Base-by-base conservation (phyloP, 148 eudicot genomes). In the Nepenthes gracilis region DNA sequence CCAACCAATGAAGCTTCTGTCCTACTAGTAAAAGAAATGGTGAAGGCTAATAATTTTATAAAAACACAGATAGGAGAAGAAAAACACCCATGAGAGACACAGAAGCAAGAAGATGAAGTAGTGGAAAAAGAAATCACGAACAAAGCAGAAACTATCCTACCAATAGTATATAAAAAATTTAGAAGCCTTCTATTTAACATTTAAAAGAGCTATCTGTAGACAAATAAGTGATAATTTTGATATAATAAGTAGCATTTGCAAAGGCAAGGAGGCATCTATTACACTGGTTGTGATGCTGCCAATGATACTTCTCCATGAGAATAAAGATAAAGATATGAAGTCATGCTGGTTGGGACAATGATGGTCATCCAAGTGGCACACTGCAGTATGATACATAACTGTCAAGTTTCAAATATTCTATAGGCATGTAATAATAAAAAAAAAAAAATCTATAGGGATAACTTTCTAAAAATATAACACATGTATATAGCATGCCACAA, bases 261-360 rank as follows among this genome's bases (percentile, higher is more conserved):
- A 48, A 64, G 70, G 15, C 3, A 57, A 83, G 71, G 90, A 83
- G 64, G 85, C 85, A 89, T 94, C 97, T 89, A 94, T 85, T 94
- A 94, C 96, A 89, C 99, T 78, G 99, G 99, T 94, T 94, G 99
- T 61, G 85, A 94, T 72, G 99, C 99, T 69, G 99, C 97, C 80
- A 89, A 77, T 50, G 83, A 75, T 51, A 94, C 97, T 85, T 89
- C 99, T 70, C 97, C 97, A 54, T 89, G 95, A 51, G 99, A 94
- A 78, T 94, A 94, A 34, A 94, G 92, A 83, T 89, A 94, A n/a
- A 94, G 92, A 77, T 94, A 94, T 35, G 99, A 84, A 37, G 97
- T 89, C 99, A 94, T 94, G 77, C 99, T 94, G 61, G 99, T 84
- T 14, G 97, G 95, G 57, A 94, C 99, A 62, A 90, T 66, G 62